Conservation (phyloP, 2,329 filamentous ascomycete genomes). For the Scopulariopsis brevicaulis region DNA sequence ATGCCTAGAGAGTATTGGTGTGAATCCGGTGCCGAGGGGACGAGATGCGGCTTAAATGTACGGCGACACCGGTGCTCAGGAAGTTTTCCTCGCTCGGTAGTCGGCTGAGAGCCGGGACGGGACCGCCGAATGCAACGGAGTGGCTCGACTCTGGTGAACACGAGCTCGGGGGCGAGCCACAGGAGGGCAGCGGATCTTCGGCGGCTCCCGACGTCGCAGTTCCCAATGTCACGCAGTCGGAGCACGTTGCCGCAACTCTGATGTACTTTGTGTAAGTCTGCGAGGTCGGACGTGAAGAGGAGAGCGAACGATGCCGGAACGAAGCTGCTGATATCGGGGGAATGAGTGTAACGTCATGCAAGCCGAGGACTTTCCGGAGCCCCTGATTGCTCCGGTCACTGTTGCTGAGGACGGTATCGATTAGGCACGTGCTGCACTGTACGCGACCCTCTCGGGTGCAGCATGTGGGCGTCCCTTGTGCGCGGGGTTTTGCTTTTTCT, state of each 20-base stretch:
- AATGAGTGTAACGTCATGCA: conserved; percentile 3
- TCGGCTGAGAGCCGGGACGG: neutral
- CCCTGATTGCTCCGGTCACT: neutral
- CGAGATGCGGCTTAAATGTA: neutral
- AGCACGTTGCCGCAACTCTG: neutral
- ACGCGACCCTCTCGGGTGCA: neutral
- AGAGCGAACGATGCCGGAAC: neutral
- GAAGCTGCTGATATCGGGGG: neutral
- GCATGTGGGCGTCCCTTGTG: neutral
- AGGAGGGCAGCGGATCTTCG: neutral
- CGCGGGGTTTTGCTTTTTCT: neutral
- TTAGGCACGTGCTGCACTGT: neutral
- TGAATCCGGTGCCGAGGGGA: neutral
- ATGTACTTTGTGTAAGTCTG: neutral
- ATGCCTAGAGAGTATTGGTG: neutral
- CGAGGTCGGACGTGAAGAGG: neutral
- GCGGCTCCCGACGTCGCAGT: neutral
- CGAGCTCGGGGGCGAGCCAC: neutral
- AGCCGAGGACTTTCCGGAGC: neutral
- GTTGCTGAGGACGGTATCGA: neutral
- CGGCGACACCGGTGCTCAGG: neutral
- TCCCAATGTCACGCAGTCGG: neutral
- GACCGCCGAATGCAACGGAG: neutral
- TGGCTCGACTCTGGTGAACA: neutral
- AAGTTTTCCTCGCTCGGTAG: neutral